Evolutionary conservation across 768 basidiomycete genomes (phyloP), one percentile per base, ranked within the genome.

Genomic region (Lentinus brumalis): DNA sequence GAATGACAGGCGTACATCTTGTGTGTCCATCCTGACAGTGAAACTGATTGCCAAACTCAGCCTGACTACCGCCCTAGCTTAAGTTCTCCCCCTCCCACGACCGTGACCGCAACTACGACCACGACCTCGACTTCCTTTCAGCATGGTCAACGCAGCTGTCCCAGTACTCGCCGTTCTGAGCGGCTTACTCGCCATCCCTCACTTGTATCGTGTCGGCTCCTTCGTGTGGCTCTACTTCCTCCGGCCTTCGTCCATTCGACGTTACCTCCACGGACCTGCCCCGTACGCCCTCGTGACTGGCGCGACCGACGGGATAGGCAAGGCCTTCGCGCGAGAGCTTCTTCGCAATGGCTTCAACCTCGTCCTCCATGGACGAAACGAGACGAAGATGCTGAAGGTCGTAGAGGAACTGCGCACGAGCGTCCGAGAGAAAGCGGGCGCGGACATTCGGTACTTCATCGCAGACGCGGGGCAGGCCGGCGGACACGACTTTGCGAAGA

Each of bases 221-320:
- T 66, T 66, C 53, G 18, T 70, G 38, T 70, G 69, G 67, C 52
- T 68, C 35, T 70, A 70, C 50, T 60, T 62, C 54, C 51, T 68
- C 30, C 65, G 67, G 1, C 66, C 70, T 0, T 60, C 66, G 12
- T 41, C 56, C 4, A 49, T 67, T 8, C 59, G 63, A 15, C 49
- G 58, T 6, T 73, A 62, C 59, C 67, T 67, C 14, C 69, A 71
- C 40, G 67, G 66, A 10, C 16, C 54, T 6, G 58, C 59, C 7
- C 64, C 71, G 2, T 73, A 69, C 50, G 71, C 70, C 0, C 60
- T 73, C 45, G 56, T 73, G 46, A 73, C 71, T 1, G 70, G 70
- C 3, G 70, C 71, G 1, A 60, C 70, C 7, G 71, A 73, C 53
- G 71, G 71, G 16, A 73, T 73, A 8, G 71, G 71, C 38, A 71